Conservation (phyloP, 805 yeast species). For the Ogataea dorogensis region DNA sequence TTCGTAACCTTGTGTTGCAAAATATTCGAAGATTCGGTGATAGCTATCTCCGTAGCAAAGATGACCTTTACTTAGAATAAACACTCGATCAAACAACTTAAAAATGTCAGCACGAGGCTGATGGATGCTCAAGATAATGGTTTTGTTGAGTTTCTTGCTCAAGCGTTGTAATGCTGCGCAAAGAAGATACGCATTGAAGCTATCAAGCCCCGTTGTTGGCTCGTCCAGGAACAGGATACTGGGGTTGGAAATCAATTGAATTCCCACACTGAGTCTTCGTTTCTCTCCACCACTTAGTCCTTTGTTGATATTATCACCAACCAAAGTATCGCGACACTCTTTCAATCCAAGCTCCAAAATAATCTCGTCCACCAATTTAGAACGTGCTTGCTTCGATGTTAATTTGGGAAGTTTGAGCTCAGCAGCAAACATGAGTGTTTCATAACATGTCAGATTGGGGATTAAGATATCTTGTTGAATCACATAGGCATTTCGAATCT, state of each 20-base stretch:
- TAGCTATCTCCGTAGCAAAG: slow-evolving; percentile 46
- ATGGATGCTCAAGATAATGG: slow-evolving; percentile 74
- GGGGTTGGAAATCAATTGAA: slow-evolving; percentile 75
- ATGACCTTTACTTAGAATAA: slow-evolving; percentile 64
- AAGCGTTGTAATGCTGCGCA: slow-evolving; percentile 59
- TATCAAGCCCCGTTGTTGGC: slow-evolving; percentile 86
- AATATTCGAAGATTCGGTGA: slow-evolving; percentile 45
- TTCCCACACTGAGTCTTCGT: slow-evolving; percentile 71
- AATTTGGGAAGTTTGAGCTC: slow-evolving; percentile 59
- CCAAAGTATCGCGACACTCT: slow-evolving; percentile 58
- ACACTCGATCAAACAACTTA: slow-evolving; percentile 61
- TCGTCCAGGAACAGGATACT: slow-evolving; percentile 77
- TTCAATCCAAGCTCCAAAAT: slow-evolving; percentile 63
- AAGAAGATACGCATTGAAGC: slow-evolving; percentile 67
- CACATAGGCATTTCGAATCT: slow-evolving; percentile 56
- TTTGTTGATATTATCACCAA: slow-evolving; percentile 51
- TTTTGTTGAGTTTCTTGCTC: slow-evolving; percentile 55
- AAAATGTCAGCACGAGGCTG: slow-evolving; percentile 83
- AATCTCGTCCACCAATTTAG: slow-evolving; percentile 53
- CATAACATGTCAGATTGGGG: slow-evolving; percentile 71
- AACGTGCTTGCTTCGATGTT: slow-evolving; percentile 43
- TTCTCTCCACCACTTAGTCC: slow-evolving; percentile 86
- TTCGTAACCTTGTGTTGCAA: slow-evolving; percentile 42
- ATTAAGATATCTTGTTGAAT: slow-evolving; percentile 72
- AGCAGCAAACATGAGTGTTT: slow-evolving; percentile 68